Evolutionary conservation across 139 green algal species (phyloP).

Genomic region (Chlorella ohadii): DNA sequence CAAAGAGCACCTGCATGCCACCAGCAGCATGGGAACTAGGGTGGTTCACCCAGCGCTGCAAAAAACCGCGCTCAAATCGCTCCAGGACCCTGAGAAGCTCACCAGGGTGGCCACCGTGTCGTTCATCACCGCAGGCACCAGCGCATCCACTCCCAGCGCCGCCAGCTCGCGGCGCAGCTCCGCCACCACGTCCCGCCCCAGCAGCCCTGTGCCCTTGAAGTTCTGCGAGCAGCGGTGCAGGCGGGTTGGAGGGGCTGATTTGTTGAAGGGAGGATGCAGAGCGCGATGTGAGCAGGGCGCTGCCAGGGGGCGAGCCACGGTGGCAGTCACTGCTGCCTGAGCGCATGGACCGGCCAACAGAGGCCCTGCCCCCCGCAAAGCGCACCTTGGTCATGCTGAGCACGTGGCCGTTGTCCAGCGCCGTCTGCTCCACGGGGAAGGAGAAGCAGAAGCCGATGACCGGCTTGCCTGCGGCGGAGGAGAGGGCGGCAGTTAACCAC

Average conservation of each 20-base stretch:
- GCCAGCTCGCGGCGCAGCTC: conserved; percentile 53
- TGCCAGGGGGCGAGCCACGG: too few species aligned
- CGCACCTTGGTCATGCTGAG: conserved; percentile 89
- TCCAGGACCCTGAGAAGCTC: too few species aligned
- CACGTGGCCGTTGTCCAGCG: conserved; percentile 80
- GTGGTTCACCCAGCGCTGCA: too few species aligned
- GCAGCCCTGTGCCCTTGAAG: conserved; percentile 49
- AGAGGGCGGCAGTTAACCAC: too few species aligned
- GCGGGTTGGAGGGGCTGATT: neutral
- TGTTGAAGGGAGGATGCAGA: neutral
- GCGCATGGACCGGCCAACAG: too few species aligned
- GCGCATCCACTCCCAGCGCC: conserved; percentile 36
- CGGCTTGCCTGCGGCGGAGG: conserved; percentile 22
- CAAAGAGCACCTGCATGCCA: too few species aligned
- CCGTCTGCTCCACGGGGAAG: conserved; percentile 87
- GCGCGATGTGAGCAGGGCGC: neutral
- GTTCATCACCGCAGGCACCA: conserved; percentile 73
- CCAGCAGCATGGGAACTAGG: too few species aligned
- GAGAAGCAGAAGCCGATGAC: conserved; percentile 93
- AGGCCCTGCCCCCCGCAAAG: too few species aligned
- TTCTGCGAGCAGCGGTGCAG: conserved; percentile 14
- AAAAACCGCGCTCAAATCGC: too few species aligned
- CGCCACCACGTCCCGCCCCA: conserved; percentile 64
- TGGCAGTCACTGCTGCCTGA: too few species aligned
- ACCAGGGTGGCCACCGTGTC: conserved; percentile 84